These are phyloP conservation scores for Cenchrus fungigraminus DNA, from an alignment of 176 grass and related monocot species.

Conservation along the genomic window DNA sequence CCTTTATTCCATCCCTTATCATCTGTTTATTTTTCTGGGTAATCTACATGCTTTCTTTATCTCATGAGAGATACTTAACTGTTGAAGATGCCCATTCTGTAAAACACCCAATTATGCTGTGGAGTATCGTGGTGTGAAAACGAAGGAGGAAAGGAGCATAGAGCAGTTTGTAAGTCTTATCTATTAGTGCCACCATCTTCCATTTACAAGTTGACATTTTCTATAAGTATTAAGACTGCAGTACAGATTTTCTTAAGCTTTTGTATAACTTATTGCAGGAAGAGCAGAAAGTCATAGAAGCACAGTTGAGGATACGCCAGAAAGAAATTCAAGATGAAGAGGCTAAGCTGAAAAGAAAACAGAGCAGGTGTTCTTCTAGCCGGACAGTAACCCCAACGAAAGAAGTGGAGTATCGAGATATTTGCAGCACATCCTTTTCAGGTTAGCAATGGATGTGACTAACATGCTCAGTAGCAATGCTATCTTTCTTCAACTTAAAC, in stretches of 20 bases:
- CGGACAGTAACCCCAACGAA: conserved; percentile 67
- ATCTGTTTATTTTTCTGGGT: conserved; percentile 23
- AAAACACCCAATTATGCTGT: conserved; percentile 98
- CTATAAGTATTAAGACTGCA: conserved; percentile 6
- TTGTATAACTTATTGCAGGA: conserved; percentile 67
- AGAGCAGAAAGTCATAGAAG: conserved; percentile 98
- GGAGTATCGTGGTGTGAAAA: conserved; percentile 95
- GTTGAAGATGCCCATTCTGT: conserved; percentile 93
- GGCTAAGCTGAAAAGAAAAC: conserved; percentile 88
- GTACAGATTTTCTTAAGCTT: conserved; percentile 33
- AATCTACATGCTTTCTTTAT: conserved; percentile 26
- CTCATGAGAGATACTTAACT: conserved; percentile 51
- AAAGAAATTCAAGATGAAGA: conserved; percentile 98
- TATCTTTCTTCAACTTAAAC: conserved; percentile 33
- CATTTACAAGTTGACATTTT: conserved; percentile 11
- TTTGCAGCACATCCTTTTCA: conserved; percentile 84
- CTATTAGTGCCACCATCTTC: conserved; percentile 25
- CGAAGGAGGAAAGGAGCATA: conserved; percentile 97
- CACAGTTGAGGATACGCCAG: conserved; percentile 93
- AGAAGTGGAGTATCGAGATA: conserved; percentile 85
- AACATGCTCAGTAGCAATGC: conserved; percentile 22
- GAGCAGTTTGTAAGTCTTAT: conserved; percentile 92
- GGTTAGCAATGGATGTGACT: conserved; percentile 44
- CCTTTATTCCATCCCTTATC: conserved; percentile 51
- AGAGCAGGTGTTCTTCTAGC: conserved; percentile 66